These are phyloP conservation scores for Dendrocalamus latiflorus DNA, from an alignment of 202 grass and related monocot species.

Conservation along the genomic window DNA sequence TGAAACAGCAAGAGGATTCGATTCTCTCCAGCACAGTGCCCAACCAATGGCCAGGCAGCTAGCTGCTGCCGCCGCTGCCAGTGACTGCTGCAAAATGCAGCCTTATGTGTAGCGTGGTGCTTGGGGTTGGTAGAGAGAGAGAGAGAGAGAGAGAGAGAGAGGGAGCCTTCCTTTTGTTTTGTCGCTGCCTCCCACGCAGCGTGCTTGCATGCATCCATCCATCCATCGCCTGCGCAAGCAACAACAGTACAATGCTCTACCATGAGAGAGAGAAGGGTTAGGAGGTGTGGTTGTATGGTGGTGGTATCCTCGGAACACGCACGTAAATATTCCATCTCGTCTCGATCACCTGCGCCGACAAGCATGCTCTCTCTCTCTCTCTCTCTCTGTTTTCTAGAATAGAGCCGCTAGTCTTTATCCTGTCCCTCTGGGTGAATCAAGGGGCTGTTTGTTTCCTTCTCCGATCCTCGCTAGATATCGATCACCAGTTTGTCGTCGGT, in stretches of 20 bases:
- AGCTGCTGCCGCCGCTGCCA: background rate
- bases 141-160: too few species aligned
- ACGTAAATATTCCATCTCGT: conserved; percentile 39
- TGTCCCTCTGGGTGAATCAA: background rate
- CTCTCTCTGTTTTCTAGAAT: too few species aligned
- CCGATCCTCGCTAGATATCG: background rate
- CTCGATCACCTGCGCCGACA: conserved; percentile 23
- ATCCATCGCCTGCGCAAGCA: background rate
- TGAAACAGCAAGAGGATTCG: conserved; percentile 50
- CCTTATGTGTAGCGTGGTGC: conserved; percentile 23
- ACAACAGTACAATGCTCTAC: background rate
- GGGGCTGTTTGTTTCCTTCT: background rate
- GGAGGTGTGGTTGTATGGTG: background rate
- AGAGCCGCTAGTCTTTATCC: conserved; percentile 28
- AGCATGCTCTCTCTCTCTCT: conserved; percentile 15
- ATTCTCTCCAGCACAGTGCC: conserved; percentile 35
- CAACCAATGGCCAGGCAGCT: background rate
- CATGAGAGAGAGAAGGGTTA: too few species aligned
- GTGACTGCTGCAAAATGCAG: conserved; percentile 5
- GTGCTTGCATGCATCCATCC: conserved; percentile 36
- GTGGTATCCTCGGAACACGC: background rate
- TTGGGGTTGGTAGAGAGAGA: conserved; percentile 13
- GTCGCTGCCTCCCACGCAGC: conserved; percentile 35
- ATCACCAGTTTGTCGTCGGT: conserved; percentile 22
- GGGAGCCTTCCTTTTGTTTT: conserved; percentile 19